Evolutionary conservation across 1,284 basidiomycete species (phyloP).

Genomic region (Dichomitus squalens): DNA sequence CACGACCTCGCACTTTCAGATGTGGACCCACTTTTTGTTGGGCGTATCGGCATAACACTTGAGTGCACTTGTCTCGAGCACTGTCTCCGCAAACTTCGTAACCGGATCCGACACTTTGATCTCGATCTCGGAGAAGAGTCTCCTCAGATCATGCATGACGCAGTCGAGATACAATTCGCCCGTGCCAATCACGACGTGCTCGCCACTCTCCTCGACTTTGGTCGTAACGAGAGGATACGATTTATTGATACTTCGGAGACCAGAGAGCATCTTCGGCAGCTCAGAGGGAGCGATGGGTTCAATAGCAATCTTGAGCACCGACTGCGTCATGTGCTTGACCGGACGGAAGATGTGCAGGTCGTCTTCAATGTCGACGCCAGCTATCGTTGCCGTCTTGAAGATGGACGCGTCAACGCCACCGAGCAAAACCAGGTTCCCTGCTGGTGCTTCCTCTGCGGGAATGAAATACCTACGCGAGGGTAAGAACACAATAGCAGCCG

Average conservation of each 20-base stretch:
- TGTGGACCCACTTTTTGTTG: constrained; percentile 85
- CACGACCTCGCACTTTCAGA: background rate
- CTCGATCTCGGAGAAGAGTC: constrained; percentile 96
- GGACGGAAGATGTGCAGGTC: constrained; percentile 95
- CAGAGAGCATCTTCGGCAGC: constrained; percentile 97
- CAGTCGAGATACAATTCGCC: constrained; percentile 98
- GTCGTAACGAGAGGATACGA: constrained; percentile 93
- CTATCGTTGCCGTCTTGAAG: constrained; percentile 92
- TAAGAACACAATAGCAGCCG: constrained; percentile 17
- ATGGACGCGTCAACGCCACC: constrained; percentile 95
- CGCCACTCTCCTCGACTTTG: constrained; percentile 98
- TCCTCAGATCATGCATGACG: constrained; percentile 94
- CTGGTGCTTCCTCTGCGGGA: constrained; percentile 84
- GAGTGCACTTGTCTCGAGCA: constrained; percentile 95
- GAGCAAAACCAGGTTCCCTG: constrained; percentile 92
- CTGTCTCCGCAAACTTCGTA: constrained; percentile 98
- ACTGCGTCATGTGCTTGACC: constrained; percentile 94
- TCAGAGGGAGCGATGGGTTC: constrained; percentile 98
- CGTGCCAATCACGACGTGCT: constrained; percentile 96
- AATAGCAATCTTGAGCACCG: constrained; percentile 98
- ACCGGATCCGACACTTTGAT: constrained; percentile 99
- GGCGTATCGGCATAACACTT: constrained; percentile 99
- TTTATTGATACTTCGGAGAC: constrained; percentile 96
- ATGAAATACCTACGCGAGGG: constrained; percentile 75
- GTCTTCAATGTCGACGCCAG: constrained; percentile 71